These are phyloP conservation scores for Glycine tomentella DNA, from an alignment of 306 rosid species.

Conservation along the genomic window DNA sequence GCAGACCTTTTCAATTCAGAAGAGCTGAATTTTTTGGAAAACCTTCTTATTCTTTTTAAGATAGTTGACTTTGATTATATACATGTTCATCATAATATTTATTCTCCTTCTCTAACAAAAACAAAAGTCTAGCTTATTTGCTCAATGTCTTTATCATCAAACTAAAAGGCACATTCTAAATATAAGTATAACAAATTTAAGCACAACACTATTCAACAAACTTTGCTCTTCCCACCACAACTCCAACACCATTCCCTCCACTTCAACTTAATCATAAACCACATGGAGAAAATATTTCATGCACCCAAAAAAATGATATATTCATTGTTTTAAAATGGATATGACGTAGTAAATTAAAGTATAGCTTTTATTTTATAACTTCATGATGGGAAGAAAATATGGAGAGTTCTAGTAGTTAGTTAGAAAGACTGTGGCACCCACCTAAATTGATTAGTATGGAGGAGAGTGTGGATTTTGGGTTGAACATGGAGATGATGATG, in stretches of 20 bases:
- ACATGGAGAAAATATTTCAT: neutral
- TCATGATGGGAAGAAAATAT: neutral
- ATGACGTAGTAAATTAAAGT: neutral
- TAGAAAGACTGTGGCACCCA: constrained; percentile 44
- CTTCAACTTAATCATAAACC: constrained; percentile 5
- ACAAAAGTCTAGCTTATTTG: neutral
- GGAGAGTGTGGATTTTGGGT: constrained; percentile 44
- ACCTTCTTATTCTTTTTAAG: neutral
- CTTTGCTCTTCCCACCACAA: neutral
- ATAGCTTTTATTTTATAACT: neutral
- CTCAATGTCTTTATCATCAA: neutral
- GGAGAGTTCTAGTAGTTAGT: neutral
- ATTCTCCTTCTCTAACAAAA: neutral
- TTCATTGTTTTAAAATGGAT: neutral
- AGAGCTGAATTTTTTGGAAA: neutral
- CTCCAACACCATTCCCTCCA: neutral
- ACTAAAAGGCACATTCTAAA: neutral
- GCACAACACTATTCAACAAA: neutral
- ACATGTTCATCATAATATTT: neutral
- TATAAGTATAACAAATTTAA: neutral
- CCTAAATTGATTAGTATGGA: constrained; percentile 61
- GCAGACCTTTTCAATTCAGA: neutral
- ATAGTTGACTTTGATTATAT: neutral
- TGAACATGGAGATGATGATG: constrained; percentile 39
- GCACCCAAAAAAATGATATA: neutral